Base-by-base conservation (phyloP, 2,329 filamentous ascomycete genomes). In the Diaporthe aspalathi region DNA sequence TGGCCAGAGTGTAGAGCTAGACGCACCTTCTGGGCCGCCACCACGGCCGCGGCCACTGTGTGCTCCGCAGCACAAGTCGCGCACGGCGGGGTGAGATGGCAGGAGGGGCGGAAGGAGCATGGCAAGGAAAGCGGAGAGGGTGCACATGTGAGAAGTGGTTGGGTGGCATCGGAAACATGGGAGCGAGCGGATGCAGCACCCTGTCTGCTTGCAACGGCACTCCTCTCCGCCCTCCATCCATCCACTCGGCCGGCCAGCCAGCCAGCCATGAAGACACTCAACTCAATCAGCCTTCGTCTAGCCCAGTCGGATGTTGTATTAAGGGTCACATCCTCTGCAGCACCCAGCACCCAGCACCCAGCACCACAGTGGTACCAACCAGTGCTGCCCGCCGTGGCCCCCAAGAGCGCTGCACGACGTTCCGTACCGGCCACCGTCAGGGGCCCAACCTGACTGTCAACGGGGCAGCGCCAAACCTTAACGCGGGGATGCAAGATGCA, bases 171-270 rank as follows among this genome's bases (percentile, higher is more conserved):
- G 57, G 29, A 49, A 63, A 49, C 60, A 65, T n/a, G 35, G 43
- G 24, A 65, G n/a, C 60, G n/a, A 38, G 60, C 60, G 45, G 60
- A 50, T 65, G 60, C 60, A 65, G 45, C 60, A 65, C 60, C 60
- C 60, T 65, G 60, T 65, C 60, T 50, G 60, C 50, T 50, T 45
- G 60, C 60, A 65, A 65, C 60, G 60, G 60, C 45, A 45, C 29
- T 65, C 60, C 60, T 50, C 60, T 65, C 60, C 43, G 60, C 60
- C 60, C 60, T 35, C 60, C 43, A 49, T 8, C 45, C 45, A 24
- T 6, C 45, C 22, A 14, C 9, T 35, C 32, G 32, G n/a, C n/a
- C n/a, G n/a, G n/a, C n/a, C n/a, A n/a, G n/a, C 2, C 60, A 32
- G 32, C 32, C 60, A 49, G 3, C 60, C 60, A 35, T 63, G 20